Evolutionary conservation across 192 early-diverging fungal genomes (phyloP).

Genomic region (Coemansia asiatica): DNA sequence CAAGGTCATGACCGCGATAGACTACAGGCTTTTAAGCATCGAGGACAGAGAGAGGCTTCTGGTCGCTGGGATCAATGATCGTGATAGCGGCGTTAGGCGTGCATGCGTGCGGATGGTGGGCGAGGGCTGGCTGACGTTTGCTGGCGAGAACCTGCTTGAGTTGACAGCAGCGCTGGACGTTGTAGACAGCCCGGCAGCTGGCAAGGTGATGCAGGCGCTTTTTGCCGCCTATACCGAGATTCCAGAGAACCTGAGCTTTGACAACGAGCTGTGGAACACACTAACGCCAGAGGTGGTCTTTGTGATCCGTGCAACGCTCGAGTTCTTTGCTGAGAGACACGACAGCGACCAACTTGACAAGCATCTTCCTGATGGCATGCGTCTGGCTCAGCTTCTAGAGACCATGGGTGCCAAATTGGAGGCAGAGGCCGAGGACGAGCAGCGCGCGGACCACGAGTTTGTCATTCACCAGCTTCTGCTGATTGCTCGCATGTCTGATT

Average conservation of each 20-base stretch:
- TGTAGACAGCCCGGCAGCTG: conserved; percentile 64
- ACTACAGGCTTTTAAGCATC: conserved; percentile 68
- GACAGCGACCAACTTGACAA: conserved; percentile 65
- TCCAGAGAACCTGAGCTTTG: conserved; percentile 61
- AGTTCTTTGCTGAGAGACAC: conserved; percentile 51
- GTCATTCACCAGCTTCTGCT: conserved; percentile 65
- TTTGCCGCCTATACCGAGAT: conserved; percentile 68
- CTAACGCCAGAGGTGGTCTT: conserved; percentile 60
- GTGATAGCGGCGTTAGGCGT: conserved; percentile 74
- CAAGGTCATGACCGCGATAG: conserved; percentile 70
- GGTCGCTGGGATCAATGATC: conserved; percentile 76
- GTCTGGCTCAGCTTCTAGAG: conserved; percentile 54
- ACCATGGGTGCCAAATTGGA: conserved; percentile 47
- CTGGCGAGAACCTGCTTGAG: conserved; percentile 72
- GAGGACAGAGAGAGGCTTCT: conserved; percentile 72
- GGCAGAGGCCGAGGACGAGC: conserved; percentile 44
- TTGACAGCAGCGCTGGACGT: conserved; percentile 74
- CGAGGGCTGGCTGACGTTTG: conserved; percentile 71
- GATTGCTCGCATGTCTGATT: conserved; percentile 75
- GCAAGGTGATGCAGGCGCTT: conserved; percentile 63
- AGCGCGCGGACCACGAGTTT: conserved; percentile 52
- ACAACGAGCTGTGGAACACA: conserved; percentile 55
- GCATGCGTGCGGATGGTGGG: conserved; percentile 70
- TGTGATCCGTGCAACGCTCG: conserved; percentile 47
- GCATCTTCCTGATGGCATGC: conserved; percentile 68